Evolutionary conservation across 2,329 filamentous ascomycete species (phyloP), one percentile per base, ranked within the genome.

Genomic region (Neopestalotiopsis sp.): DNA sequence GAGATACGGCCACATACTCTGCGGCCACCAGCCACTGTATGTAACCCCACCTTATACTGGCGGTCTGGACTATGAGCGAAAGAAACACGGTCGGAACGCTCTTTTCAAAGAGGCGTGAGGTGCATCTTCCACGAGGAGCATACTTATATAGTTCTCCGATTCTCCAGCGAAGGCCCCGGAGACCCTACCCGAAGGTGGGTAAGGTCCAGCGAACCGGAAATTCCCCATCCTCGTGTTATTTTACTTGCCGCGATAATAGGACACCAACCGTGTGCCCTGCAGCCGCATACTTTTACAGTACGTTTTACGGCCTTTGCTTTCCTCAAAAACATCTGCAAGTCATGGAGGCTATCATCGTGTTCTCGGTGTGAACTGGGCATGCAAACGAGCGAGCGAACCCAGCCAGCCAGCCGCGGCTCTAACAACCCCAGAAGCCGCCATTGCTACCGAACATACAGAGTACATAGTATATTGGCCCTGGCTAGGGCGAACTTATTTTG

Each of bases 1-100:
- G 40, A 28, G 38, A 45, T 32, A 49, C 49, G 63, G 63, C 30
- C 49, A 58, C 63, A 56, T 66, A 66, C 5, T 17, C 63, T 66
- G 63, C 63, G 63, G 20, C 63, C 49, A 32, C 12, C 45, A 57
- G 42, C 34, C 49, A 57, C 30, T 66, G 63, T 34, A 66, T 66
- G 63, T 34, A 66, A 66, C 63, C 49, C 53, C 63, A 64, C 61
- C 42, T 28, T 14, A 38, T 45, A 66, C 34, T 20, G 34, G 49
- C 63, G 49, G 49, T 66, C 49, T 66, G 63, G n/a, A 17, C 34
- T 40, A 20, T 14, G 7, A 20, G 59, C 30, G 34, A 34, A 62
- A 30, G n/a, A 62, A 59, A 40, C 1, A 34, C 20, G 10, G 12
- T 34, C 57, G 57, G 57, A 34, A 59, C 13, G 24, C 24, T 59